A percentile compares a stretch with the other conserved stretches of the same genome.
phyloP scores from a whole-genome alignment of 306 rosid species.

The Prunus armeniaca region DNA sequence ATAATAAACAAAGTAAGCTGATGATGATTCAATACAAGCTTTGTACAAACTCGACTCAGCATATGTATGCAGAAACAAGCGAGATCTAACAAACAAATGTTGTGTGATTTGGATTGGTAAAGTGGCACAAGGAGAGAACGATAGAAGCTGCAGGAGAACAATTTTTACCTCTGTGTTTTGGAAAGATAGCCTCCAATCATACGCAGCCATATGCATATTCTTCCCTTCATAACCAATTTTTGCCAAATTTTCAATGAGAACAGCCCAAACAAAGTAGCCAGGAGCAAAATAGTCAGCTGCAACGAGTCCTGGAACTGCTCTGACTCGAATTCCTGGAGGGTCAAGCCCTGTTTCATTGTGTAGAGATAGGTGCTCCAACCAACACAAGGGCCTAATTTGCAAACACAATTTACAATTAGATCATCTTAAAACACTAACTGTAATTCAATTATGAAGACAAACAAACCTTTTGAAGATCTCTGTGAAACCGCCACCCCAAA shows the following conservation, averaged over 20 bases:
- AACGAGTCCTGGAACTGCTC: constrained; percentile 64
- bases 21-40: not conserved
- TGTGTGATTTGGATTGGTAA: too few relatives aligned
- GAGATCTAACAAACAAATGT: not conserved
- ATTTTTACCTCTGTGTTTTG: constrained; percentile 70
- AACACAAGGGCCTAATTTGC: constrained; percentile 60
- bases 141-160: not conserved
- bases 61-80: not conserved
- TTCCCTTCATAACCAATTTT: constrained; percentile 81
- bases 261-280: constrained; percentile 68
- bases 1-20: not conserved
- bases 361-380: constrained; percentile 78
- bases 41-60: not conserved
- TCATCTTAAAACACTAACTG: not conserved
- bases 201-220: constrained; percentile 66
- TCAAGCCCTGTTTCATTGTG: constrained; percentile 79
- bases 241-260: constrained; percentile 69
- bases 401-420: constrained; percentile 11
- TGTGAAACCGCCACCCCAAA: constrained; percentile 70
- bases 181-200: constrained; percentile 91
- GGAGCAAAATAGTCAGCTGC: constrained; percentile 56
- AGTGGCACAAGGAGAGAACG: too few relatives aligned
- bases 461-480: constrained; percentile 62
- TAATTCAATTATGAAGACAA: not conserved
- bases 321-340: constrained; percentile 78